Base-by-base conservation (phyloP, 805 yeast species). In the Diddensiella transvaalensis region DNA sequence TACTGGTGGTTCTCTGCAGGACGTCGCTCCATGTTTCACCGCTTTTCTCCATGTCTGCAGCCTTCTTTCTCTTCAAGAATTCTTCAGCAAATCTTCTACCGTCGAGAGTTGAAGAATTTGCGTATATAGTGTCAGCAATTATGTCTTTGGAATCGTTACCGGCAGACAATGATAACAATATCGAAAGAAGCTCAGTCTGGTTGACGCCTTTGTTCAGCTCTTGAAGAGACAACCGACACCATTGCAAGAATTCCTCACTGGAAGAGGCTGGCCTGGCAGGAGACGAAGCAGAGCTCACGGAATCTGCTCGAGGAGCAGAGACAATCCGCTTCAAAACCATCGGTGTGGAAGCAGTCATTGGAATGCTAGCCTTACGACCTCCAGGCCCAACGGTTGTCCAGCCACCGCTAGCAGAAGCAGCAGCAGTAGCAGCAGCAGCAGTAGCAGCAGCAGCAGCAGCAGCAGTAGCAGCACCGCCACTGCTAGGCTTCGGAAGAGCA, bases 11-110 rank as follows among this genome's bases (percentile, higher is more conserved):
- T 49, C 64, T 66, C 22, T 71, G 67, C 46, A 85, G 70, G 2
- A 90, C 93, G 50, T 82, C 85, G 43, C 76, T 73, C 96, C 96
- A 89, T 37, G 81, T 74, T 55, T 78, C 72, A 5, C 64, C 63
- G 49, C 78, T 75, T 24, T 69, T 66, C 23, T 67, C 65, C 35
- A 62, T 76, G 59, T 89, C 97, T 48, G 87, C 90, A 43, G 72
- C 75, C 51, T 75, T 76, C 61, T 93, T 83, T 62, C 85, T 81
- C 67, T 83, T 85, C 62, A 84, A 73, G 64, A 93, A 93, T 62
- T 93, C 99, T 48, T 77, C 78, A 0, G 99, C 96, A 72, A 90
- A 91, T 56, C 96, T 76, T 63, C 96, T 82, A 21, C 98, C 98
- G 65, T 93, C 96, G 85, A 91, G 82, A 1, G 90, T 84, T 2